phyloP scores from a whole-genome alignment of 2,329 filamentous ascomycete species.

The Curvularia sp. region DNA sequence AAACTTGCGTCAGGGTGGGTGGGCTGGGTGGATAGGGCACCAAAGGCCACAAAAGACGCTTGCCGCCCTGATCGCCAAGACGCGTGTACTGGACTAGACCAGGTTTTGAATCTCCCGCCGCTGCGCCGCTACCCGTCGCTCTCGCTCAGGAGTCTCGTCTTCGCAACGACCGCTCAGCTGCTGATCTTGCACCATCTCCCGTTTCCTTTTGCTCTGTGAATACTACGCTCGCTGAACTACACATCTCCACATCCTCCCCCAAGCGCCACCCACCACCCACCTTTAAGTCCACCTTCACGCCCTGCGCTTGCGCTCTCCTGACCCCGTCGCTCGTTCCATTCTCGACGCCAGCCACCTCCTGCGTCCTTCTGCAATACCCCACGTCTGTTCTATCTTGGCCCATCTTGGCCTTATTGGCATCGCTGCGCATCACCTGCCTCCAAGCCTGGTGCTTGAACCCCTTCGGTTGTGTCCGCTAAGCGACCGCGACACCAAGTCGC shows the following conservation, averaged over 20 bases:
- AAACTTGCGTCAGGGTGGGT: neutral
- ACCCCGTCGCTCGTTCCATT: conserved; percentile 43
- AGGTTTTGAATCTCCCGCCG: conserved; percentile 16
- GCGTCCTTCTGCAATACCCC: conserved; percentile 15
- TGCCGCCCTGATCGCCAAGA: conserved; percentile 19
- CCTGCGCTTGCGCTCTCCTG: conserved; percentile 24
- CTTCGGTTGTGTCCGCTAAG: conserved; percentile 24
- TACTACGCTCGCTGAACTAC: conserved; percentile 24
- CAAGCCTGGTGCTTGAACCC: conserved; percentile 38
- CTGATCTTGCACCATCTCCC: conserved; percentile 10
- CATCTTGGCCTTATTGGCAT: conserved; percentile 4
- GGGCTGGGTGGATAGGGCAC: conserved; percentile 9
- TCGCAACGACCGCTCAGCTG: conserved; percentile 20
- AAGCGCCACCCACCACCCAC: neutral
- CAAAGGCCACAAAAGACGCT: conserved; percentile 1
- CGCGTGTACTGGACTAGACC: conserved; percentile 16
- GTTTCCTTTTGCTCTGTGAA: conserved; percentile 12
- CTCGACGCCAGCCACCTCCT: conserved; percentile 30
- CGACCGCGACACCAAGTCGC: conserved; percentile 12
- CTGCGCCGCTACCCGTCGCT: conserved; percentile 9
- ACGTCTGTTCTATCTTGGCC: conserved; percentile 6
- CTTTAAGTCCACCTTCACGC: conserved; percentile 12
- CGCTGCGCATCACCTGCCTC: conserved; percentile 15
- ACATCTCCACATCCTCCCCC: conserved; percentile 2
- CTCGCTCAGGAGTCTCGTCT: conserved; percentile 20